A percentile compares a stretch with the other conserved stretches of the same genome.
These are phyloP conservation scores for Macrophomina phaseolina DNA, from an alignment of 2,329 filamentous ascomycete species.

Conservation along the genomic window DNA sequence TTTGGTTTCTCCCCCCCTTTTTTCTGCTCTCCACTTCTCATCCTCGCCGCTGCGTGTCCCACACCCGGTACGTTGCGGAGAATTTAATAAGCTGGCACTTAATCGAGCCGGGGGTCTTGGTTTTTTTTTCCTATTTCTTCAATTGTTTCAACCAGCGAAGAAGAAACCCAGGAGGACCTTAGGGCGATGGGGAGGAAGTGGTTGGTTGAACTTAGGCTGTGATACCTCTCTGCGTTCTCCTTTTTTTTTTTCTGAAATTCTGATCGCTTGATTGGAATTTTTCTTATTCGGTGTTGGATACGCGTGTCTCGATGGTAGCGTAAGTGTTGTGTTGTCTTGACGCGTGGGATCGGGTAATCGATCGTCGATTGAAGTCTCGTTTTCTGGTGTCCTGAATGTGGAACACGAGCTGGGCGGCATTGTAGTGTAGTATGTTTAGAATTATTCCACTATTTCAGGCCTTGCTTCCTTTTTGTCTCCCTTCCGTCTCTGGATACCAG, in stretches of 20 bases:
- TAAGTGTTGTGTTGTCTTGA: background rate
- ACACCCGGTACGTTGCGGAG: background rate
- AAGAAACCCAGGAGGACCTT: background rate
- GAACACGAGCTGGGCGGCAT: too few species aligned
- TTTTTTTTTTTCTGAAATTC: background rate
- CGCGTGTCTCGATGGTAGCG: constrained; percentile 1
- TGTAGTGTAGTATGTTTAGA: too few species aligned
- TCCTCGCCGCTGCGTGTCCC: background rate
- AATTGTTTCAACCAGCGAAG: background rate
- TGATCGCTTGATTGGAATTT: background rate
- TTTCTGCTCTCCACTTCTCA: background rate
- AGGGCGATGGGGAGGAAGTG: background rate
- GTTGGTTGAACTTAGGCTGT: constrained; percentile 1
- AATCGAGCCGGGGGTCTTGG: background rate
- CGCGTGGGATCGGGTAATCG: background rate
- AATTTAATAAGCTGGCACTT: constrained; percentile 7
- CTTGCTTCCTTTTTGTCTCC: too few species aligned
- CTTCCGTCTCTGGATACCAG: too few species aligned
- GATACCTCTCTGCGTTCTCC: constrained; percentile 23
- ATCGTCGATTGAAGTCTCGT: background rate
- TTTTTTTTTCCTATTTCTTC: background rate
- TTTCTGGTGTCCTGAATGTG: too few species aligned
- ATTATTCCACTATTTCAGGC: too few species aligned
- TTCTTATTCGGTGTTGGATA: background rate
- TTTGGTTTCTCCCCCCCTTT: background rate